Evolutionary conservation across 768 basidiomycete genomes (phyloP), one percentile per base, ranked within the genome.

Genomic region (Pholiota microspora): DNA sequence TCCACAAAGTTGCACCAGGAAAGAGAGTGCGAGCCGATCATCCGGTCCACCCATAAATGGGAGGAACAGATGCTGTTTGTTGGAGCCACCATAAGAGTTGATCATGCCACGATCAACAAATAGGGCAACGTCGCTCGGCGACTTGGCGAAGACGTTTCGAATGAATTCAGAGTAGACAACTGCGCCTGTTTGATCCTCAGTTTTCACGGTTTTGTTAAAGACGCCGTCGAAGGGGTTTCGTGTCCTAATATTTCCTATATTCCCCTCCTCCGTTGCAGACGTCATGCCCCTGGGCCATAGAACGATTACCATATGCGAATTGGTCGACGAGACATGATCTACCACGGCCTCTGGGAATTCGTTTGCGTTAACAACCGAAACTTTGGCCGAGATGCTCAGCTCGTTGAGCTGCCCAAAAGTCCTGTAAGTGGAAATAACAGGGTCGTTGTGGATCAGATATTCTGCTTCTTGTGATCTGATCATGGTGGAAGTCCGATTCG

Each of bases 11-110:
- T 98, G 96, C 28, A 91, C 83, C 2, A 92, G 82, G 63, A 98
- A 84, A 27, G 80, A 73, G 23, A 98, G 73, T 0, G 92, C 92
- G 23, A 93, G 77, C 1, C 97, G 83, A 67, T 98, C 96, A 67
- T 99, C 96, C 0, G 92, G 86, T 0, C 96, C 96, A 34, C 96
- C 96, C 65, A 92, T 90, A 81, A 96, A 98, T 0, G 95, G 90
- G 38, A 94, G 66, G 68, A 95, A 84, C 23, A 98, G 64, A 59
- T 91, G 90, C 55, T 87, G 76, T 27, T 64, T 69, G 36, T 47
- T 66, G 29, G 45, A 49, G 4, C 67, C 61, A 2, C 67, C 60
- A 46, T 65, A 62, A n/a, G 69, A 62, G 6, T 61, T 51, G 24
- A 62, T 64, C 25, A 79, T 69, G 0, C 86, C 87, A 21, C 86